Base-by-base conservation (phyloP, 352 stramenopile species). In the Globisporangium polare region DNA sequence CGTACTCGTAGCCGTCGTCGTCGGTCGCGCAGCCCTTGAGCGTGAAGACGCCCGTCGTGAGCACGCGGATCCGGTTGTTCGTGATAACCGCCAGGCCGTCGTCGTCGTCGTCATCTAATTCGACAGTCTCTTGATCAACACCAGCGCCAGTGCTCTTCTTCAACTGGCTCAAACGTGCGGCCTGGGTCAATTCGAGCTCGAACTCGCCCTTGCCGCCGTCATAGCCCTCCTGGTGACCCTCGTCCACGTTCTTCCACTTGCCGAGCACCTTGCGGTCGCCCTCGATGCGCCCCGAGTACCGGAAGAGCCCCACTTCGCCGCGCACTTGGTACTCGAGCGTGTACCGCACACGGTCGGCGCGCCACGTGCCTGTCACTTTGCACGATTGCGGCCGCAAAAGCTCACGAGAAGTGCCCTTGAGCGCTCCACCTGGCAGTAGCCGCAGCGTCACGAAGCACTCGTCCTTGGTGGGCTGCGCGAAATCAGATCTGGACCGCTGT, bases 1-100 rank as follows among this genome's bases (percentile, higher is more conserved):
- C 74, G 66, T 91, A 91, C 56, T 91, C 79, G 67, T 91, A 91
- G 12, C 79, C 82, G 22, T 91, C 82, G 12, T 71, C 67, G 46
- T 91, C 82, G 22, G 73, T 88, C 4, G 79, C 78, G n/a, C 74
- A 74, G 6, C 82, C 82, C 29, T 80, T 80, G 4, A 91, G 65
- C 46, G 66, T 64, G 65, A 83, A 91, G 13, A 65, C 42, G 9
- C 82, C 82, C 1, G 76, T 79, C 10, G 82, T 91, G 6, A 91
- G 71, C 15, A 69, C 68, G 8, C 53, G 54, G 15, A 86, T 77
- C 9, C 47, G 47, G 43, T 59, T 22, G 10, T 39, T 22, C 22
- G 46, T 63, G 46, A 50, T 33, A 4, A 24, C 24, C 3, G 12
- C 13, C 37, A 51, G 17, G 15, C 26, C 24, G n/a, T 60, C 53